Evolutionary conservation across 306 rosid genomes (phyloP).

Genomic region (Prinsepia uniflora): DNA sequence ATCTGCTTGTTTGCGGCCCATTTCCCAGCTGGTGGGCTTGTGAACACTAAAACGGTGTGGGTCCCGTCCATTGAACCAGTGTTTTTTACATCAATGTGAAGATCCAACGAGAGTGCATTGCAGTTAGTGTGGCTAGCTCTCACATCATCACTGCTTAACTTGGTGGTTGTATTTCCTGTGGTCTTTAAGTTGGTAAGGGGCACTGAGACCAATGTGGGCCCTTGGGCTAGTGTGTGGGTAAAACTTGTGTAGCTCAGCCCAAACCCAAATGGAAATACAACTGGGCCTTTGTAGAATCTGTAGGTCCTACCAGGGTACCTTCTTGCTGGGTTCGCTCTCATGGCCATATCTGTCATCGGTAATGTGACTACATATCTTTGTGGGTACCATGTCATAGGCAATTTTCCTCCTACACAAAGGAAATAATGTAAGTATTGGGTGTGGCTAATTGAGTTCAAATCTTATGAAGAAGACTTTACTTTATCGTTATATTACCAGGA

Average conservation of each 20-base stretch:
- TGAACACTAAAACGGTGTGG: slow-evolving; percentile 56
- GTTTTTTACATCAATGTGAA: slow-evolving; percentile 58
- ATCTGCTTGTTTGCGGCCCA: slow-evolving; percentile 48
- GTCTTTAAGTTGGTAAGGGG: slow-evolving; percentile 19
- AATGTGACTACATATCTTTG: slow-evolving; percentile 45
- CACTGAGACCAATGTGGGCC: slow-evolving; percentile 41
- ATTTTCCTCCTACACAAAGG: slow-evolving; percentile 39
- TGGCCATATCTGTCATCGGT: slow-evolving; percentile 84
- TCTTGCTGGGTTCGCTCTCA: slow-evolving; percentile 50
- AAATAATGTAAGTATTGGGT: neutral
- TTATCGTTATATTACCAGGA: slow-evolving; percentile 41
- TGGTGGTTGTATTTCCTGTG: slow-evolving; percentile 37
- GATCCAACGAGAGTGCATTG: slow-evolving; percentile 19
- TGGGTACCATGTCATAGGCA: slow-evolving; percentile 92
- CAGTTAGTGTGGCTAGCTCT: slow-evolving; percentile 53
- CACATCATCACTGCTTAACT: slow-evolving; percentile 23
- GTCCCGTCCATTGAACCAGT: slow-evolving; percentile 69
- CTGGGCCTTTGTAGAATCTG: slow-evolving; percentile 87
- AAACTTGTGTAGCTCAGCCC: slow-evolving; percentile 74
- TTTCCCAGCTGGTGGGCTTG: slow-evolving; percentile 45
- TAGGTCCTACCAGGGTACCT: slow-evolving; percentile 94
- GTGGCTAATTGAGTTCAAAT: too few relatives aligned
- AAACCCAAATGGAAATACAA: slow-evolving; percentile 72
- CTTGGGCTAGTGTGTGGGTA: slow-evolving; percentile 40
- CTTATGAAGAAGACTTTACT: too few relatives aligned